Base-by-base conservation (phyloP, 2,329 filamentous ascomycete genomes). In the Drechslera avenae region DNA sequence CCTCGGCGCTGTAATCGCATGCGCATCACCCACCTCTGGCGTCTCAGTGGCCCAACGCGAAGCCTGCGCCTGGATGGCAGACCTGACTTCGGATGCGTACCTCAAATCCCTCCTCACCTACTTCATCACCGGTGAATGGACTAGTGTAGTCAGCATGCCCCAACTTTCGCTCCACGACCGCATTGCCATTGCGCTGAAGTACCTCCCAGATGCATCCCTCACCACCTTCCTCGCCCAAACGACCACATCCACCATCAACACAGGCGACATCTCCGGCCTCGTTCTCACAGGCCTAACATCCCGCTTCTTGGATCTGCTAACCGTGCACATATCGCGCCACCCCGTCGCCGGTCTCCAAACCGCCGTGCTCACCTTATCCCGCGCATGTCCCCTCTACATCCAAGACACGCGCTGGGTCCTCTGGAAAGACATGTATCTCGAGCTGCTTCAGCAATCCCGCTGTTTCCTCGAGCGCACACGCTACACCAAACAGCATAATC, bases 231-330 rank as follows among this genome's bases (percentile, higher is more conserved):
- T 81, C 39, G 67, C 73, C 36, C 60, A 66, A 19, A 82, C 89
- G 58, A 84, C 87, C 10, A 75, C 79, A 3, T 79, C 82, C 33
- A 83, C 85, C 13, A 82, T 86, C 41, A 75, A 78, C 10, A 82
- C 83, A 3, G 90, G 90, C 39, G 86, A 92, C 63, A 83, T 92
- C 41, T 88, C 91, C 71, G 90, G 86, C 26, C 83, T 94, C 33
- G 83, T 91, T 2, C 81, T 95, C 10, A 90, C 89, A 0, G 90
- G 90, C 31, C 86, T 95, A 52, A 86, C 85, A 2, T 87, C 90
- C 58, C 78, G 79, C 45, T 80, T 87, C 43, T 85, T 92, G 50
- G 87, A 91, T 67, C 83, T 94, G 14, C 83, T 93, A 52, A 87
- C 89, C 54, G 83, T 84, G 42, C 91, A 91, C 71, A 82, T 94